Conservation (phyloP, 768 basidiomycete genomes). For the Asterophora lycoperdoides region DNA sequence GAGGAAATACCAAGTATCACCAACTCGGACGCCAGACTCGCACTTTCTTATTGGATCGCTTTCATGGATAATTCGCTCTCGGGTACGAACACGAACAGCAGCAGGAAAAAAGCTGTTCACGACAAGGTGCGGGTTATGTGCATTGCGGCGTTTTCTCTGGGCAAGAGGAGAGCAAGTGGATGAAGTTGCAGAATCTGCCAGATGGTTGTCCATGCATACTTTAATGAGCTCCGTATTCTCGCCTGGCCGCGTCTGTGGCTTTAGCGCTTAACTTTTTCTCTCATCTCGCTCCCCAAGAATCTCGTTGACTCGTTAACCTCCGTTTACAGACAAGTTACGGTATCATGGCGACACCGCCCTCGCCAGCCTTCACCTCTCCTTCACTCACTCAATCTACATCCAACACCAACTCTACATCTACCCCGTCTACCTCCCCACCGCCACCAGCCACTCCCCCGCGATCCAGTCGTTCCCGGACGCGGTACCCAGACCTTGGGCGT, state of each 20-base stretch:
- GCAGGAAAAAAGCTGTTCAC: conserved; percentile 1
- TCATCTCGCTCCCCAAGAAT: neutral
- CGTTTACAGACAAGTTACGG: conserved; percentile 22
- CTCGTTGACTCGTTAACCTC: conserved; percentile 2
- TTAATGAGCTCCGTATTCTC: no score
- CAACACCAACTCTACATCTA: conserved; percentile 31
- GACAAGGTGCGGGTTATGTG: conserved; percentile 10
- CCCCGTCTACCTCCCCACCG: conserved; percentile 38
- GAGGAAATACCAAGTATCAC: neutral
- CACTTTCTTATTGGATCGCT: neutral
- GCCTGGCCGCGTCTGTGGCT: neutral
- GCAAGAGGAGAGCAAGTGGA: no score
- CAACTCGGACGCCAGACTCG: neutral
- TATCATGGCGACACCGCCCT: conserved; percentile 27
- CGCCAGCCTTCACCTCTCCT: conserved; percentile 35
- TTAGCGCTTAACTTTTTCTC: neutral
- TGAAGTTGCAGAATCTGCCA: no score
- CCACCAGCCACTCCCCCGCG: conserved; percentile 42
- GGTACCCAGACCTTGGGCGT: conserved; percentile 61
- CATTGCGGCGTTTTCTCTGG: neutral
- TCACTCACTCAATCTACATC: conserved; percentile 39
- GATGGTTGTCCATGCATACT: no score
- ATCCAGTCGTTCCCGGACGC: conserved; percentile 35
- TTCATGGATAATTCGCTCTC: conserved; percentile 12
- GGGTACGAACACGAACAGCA: conserved; percentile 7